These are phyloP conservation scores for Cordia subcordata DNA, from an alignment of 257 asterid genomes.

Conservation along the genomic window DNA sequence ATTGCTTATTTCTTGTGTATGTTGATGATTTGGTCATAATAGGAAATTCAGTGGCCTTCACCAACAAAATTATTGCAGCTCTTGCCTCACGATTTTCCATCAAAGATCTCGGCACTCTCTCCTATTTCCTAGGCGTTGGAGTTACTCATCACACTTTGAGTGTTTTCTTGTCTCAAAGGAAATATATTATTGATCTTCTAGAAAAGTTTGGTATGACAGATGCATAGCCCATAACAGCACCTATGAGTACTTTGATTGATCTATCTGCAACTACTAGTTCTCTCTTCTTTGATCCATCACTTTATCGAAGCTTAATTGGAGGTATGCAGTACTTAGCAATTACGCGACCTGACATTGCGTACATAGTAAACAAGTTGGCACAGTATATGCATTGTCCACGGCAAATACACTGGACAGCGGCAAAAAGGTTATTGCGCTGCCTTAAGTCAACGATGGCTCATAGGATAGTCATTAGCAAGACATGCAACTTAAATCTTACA, in stretches of 20 bases:
- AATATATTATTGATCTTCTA: not conserved
- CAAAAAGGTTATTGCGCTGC: not conserved
- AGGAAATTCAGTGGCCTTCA: not conserved
- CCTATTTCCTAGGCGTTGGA: not conserved
- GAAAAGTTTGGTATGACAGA: too few species aligned
- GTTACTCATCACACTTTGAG: not conserved
- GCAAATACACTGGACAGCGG: not conserved
- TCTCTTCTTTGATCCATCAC: too few species aligned
- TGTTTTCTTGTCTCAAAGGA: not conserved
- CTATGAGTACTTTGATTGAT: too few species aligned
- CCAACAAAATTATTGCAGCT: not conserved
- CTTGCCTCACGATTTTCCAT: not conserved
- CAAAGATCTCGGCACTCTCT: not conserved
- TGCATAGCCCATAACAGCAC: not conserved
- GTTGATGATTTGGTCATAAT: not conserved
- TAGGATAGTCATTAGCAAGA: not conserved
- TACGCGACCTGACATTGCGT: not conserved
- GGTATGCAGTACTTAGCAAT: constrained; percentile 2
- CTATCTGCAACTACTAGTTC: too few species aligned
- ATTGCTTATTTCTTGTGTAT: not conserved
- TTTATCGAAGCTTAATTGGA: not conserved
- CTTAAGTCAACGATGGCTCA: not conserved
- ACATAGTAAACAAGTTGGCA: not conserved
- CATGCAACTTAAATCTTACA: not conserved
- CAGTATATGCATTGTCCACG: constrained; percentile 3